These are phyloP conservation scores for Starmerella vitae DNA, from an alignment of 805 yeast genomes.

Conservation along the genomic window DNA sequence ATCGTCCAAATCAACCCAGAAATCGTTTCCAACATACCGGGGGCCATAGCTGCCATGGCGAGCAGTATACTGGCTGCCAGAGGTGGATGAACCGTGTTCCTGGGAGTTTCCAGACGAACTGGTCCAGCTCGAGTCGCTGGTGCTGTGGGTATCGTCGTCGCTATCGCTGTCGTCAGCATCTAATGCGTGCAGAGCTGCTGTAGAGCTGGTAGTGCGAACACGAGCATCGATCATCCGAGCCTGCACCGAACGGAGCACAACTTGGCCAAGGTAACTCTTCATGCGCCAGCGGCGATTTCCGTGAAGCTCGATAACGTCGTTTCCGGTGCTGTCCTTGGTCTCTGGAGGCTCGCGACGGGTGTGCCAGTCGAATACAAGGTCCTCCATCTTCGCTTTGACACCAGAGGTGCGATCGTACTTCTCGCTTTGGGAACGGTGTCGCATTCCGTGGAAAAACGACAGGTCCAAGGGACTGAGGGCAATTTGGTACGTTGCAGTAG, in stretches of 20 bases:
- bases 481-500: slow-evolving; percentile 68
- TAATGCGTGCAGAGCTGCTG: slow-evolving; percentile 7
- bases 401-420: slow-evolving; percentile 46
- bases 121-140: not conserved
- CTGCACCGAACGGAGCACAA: slow-evolving; percentile 57
- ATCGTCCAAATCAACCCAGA: slow-evolving; percentile 69
- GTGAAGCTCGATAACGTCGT: slow-evolving; percentile 3
- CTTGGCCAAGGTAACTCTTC: slow-evolving; percentile 52
- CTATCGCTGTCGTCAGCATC: slow-evolving; percentile 31
- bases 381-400: slow-evolving; percentile 44
- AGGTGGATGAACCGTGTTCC: not conserved
- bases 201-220: slow-evolving; percentile 27
- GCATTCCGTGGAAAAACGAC: slow-evolving; percentile 44
- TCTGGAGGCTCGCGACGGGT: slow-evolving; percentile 34
- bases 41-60: slow-evolving; percentile 18
- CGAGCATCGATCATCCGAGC: slow-evolving; percentile 50
- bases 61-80: not conserved
- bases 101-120: not conserved
- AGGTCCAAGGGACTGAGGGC: slow-evolving; percentile 58
- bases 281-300: slow-evolving; percentile 32
- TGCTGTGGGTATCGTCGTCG: slow-evolving; percentile 17
- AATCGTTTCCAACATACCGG: slow-evolving; percentile 10
- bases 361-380: slow-evolving; percentile 52
- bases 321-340: slow-evolving; percentile 25
- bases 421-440: slow-evolving; percentile 12